A percentile compares a stretch with the other conserved stretches of the same genome.
Evolutionary conservation across 116 monocot genomes (phyloP).

Genomic region (Thalassia testudinum): DNA sequence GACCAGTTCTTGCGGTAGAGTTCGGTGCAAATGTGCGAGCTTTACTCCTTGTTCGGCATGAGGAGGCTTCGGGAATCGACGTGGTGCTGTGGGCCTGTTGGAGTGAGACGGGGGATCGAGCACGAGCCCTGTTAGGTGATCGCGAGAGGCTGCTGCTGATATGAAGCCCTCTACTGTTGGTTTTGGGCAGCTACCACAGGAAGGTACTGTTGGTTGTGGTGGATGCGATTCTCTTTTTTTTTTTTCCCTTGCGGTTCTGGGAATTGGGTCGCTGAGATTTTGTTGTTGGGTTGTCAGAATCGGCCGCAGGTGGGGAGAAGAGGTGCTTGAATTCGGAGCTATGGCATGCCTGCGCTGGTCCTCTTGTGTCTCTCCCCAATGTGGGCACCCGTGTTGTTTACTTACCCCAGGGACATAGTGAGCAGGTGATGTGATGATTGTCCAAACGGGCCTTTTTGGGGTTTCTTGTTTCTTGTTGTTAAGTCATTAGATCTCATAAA

Average conservation of each 20-base stretch:
- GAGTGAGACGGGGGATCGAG: too few relatives aligned
- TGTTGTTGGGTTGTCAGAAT: neutral
- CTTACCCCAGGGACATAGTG: slow-evolving; percentile 96
- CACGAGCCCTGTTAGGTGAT: too few relatives aligned
- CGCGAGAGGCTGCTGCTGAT: neutral
- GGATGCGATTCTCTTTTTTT: slow-evolving; percentile 1
- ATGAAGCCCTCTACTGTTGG: slow-evolving; percentile 47
- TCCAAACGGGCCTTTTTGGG: too few relatives aligned
- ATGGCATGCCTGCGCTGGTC: slow-evolving; percentile 98
- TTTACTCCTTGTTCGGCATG: too few relatives aligned
- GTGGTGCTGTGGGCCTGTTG: too few relatives aligned
- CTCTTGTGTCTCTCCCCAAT: slow-evolving; percentile 82
- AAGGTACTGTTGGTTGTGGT: slow-evolving; percentile 22
- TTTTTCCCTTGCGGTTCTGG: neutral
- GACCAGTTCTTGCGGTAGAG: too few relatives aligned
- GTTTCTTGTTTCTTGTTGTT: too few relatives aligned
- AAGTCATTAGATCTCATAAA: too few relatives aligned
- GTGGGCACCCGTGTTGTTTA: slow-evolving; percentile 84
- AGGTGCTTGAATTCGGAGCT: slow-evolving; percentile 93
- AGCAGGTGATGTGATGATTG: slow-evolving; percentile 41
- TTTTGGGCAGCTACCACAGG: slow-evolving; percentile 33
- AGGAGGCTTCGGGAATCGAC: too few relatives aligned
- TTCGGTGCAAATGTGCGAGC: too few relatives aligned
- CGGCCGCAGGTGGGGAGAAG: slow-evolving; percentile 35
- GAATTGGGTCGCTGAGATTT: neutral